These are phyloP conservation scores for Graphilbum ipis-grandicollis DNA, from an alignment of 2,329 filamentous ascomycete species.

Conservation along the genomic window DNA sequence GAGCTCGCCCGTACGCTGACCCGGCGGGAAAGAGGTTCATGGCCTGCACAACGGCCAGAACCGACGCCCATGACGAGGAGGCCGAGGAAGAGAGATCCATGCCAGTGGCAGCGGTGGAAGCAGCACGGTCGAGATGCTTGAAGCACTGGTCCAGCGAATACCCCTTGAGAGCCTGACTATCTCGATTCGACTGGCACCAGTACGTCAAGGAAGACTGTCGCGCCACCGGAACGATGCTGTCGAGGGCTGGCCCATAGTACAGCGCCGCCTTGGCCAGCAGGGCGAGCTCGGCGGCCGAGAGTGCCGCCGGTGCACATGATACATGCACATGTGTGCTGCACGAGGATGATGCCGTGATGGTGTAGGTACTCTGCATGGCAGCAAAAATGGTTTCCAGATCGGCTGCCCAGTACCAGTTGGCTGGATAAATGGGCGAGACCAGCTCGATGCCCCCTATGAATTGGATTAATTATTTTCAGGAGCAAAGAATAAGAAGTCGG, in stretches of 20 bases:
- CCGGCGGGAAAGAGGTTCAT: constrained; percentile 17
- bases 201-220: constrained; percentile 12
- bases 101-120: not conserved
- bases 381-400: constrained; percentile 16
- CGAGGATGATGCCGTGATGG: constrained; percentile 11
- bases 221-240: constrained; percentile 13
- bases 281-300: constrained; percentile 12
- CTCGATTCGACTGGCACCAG: constrained; percentile 20
- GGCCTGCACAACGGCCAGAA: constrained; percentile 7
- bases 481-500: not conserved
- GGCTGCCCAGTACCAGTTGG: constrained; percentile 13
- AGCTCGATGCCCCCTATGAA: constrained; percentile 5
- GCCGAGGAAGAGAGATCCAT: too few species aligned
- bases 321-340: constrained; percentile 22
- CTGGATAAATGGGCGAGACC: constrained; percentile 18
- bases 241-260: constrained; percentile 18
- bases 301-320: constrained; percentile 10
- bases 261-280: constrained; percentile 16
- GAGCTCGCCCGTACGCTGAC: constrained; percentile 15
- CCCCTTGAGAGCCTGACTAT: constrained; percentile 11
- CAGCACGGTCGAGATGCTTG: constrained; percentile 10
- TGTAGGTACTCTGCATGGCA: constrained; percentile 12
- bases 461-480: too few species aligned
- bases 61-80: too few species aligned
- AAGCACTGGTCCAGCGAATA: constrained; percentile 11